Conservation (phyloP, 306 rosid genomes). For the Chamaecrista fasciculata region DNA sequence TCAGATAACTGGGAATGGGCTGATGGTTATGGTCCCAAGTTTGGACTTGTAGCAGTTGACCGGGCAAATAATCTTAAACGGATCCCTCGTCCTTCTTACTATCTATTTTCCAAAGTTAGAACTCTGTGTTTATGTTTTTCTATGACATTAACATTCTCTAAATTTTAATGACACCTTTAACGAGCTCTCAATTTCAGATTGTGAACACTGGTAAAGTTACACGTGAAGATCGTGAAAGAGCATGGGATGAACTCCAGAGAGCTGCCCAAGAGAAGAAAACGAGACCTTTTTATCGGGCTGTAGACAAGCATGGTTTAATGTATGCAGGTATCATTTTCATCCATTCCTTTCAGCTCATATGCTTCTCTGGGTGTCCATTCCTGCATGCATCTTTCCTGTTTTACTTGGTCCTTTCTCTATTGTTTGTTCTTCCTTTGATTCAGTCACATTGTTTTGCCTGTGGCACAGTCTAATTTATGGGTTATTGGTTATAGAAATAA, state of each 20-base stretch:
- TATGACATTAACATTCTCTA: conserved; percentile 21
- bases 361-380: background rate
- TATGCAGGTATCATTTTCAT: conserved; percentile 68
- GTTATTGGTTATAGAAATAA: background rate
- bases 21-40: conserved; percentile 98
- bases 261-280: conserved; percentile 71
- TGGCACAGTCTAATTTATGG: conserved; percentile 8
- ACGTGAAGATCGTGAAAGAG: conserved; percentile 58
- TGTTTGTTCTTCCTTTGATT: background rate
- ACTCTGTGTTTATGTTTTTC: background rate
- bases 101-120: conserved; percentile 73
- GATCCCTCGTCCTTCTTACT: conserved; percentile 83
- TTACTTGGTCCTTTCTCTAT: background rate
- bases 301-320: conserved; percentile 70
- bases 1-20: conserved; percentile 99
- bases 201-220: conserved; percentile 67
- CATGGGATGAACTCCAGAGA: conserved; percentile 74
- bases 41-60: conserved; percentile 97
- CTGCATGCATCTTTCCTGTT: conserved; percentile 15
- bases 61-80: conserved; percentile 69
- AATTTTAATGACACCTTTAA: conserved; percentile 20
- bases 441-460: conserved; percentile 13
- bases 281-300: conserved; percentile 81
- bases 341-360: conserved; percentile 15
- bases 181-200: conserved; percentile 53